A percentile compares a stretch with the other conserved stretches of the same genome.
phyloP scores from a whole-genome alignment of 2,329 filamentous ascomycete genomes.

The Sarocladium oryzae region DNA sequence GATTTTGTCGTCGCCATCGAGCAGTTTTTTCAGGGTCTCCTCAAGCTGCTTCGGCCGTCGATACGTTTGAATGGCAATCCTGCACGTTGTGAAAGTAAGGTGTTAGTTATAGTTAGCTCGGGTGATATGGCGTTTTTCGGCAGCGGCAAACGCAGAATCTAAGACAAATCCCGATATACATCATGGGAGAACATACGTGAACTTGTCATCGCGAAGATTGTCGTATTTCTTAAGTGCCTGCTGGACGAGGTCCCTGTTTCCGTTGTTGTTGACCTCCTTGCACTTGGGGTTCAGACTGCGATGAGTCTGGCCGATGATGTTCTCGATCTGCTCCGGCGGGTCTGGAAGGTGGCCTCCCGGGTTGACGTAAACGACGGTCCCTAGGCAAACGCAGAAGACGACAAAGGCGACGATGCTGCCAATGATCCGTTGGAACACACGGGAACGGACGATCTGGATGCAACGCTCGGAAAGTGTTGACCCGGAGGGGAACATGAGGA shows the following conservation, averaged over 20 bases:
- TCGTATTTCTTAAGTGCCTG: conserved; percentile 6
- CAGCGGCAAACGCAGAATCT: neutral
- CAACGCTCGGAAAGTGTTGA: neutral
- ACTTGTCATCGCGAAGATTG: conserved; percentile 11
- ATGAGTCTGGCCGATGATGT: neutral
- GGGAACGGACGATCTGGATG: neutral
- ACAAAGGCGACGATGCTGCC: neutral
- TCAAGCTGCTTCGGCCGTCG: conserved; percentile 28
- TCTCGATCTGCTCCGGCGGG: conserved; percentile 1
- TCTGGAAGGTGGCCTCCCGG: neutral
- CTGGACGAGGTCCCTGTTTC: neutral
- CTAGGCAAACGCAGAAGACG: neutral
- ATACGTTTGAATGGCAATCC: conserved; percentile 32
- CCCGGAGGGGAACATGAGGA: neutral
- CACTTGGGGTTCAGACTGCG: neutral
- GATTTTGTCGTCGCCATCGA: conserved; percentile 19
- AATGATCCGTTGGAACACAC: neutral
- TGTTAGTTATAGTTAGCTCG: neutral
- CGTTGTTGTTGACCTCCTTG: neutral
- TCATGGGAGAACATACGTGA: conserved; percentile 9
- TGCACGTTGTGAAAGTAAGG: conserved; percentile 12
- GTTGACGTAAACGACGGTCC: neutral
- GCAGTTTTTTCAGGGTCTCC: conserved; percentile 21
- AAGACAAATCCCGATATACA: neutral
- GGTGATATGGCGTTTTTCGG: neutral